A percentile compares a stretch with the other conserved stretches of the same genome.
These are phyloP conservation scores for Ligustrum vulgare DNA, from an alignment of 257 asterid genomes.

Conservation along the genomic window DNA sequence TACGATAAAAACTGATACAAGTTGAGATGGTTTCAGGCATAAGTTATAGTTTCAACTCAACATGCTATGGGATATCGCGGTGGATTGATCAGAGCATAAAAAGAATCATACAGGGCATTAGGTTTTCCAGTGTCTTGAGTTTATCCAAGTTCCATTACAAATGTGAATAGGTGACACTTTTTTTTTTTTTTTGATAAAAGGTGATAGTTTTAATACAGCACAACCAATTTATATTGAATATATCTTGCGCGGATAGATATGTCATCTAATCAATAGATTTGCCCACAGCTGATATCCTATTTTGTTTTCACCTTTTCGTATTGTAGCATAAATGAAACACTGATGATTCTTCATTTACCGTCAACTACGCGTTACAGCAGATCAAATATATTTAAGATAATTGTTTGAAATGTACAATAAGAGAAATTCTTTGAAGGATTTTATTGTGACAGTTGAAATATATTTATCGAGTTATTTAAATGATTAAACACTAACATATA, in stretches of 20 bases:
- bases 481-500: too few species aligned
- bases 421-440: neutral
- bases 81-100: neutral
- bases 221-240: constrained; percentile 14
- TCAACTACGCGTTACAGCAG: neutral
- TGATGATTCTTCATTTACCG: neutral
- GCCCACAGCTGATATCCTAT: neutral
- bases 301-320: neutral
- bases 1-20: constrained; percentile 37
- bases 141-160: constrained; percentile 16
- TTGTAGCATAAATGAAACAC: neutral
- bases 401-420: neutral
- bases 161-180: constrained; percentile 11
- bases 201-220: constrained; percentile 1
- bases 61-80: neutral
- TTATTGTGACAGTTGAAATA: neutral
- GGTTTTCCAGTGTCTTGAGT: neutral
- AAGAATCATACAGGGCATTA: constrained; percentile 18
- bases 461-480: too few species aligned
- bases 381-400: neutral
- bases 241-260: constrained; percentile 24
- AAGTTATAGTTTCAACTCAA: neutral
- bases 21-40: constrained; percentile 14
- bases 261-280: constrained; percentile 15
- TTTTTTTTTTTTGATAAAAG: too few species aligned